Evolutionary conservation across 208 protist species (phyloP), one percentile per base, ranked within the genome.

Genomic region (Vickermania spadyakhi): DNA sequence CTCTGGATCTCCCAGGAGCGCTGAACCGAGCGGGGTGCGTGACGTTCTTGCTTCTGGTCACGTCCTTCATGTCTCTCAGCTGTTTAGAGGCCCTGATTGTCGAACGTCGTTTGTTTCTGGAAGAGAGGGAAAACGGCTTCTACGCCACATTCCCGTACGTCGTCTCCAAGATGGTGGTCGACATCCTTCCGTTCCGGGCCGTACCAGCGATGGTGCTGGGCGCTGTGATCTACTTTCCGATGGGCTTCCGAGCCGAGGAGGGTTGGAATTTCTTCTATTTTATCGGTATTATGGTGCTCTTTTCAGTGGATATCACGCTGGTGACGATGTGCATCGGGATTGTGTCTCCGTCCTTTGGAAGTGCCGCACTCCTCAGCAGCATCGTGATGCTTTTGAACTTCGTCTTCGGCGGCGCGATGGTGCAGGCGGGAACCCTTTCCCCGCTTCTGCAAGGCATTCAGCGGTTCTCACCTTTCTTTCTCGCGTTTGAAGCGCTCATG

Each of bases 361-460:
- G 81, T 0, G 89, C 88, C 0, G 89, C 85, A 7, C 75, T 96
- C 25, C 29, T 94, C n/a, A 92, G 85, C 60, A 91, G 84, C 53
- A 75, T 94, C 36, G 64, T 87, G 23, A 94, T 94, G 64, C 60
- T 90, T 45, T 95, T 83, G 84, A 92, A 91, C 70, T 95, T 96
- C 61, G 89, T 96, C 11, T 97, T 97, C 80, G 89, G 89, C 21
- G 89, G 89, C 0, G 75, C 89, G 11, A 67, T 97, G 55, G 88
- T 97, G 52, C 87, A 93, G 61, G 58, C 84, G 2, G 72, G 86
- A 52, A 92, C 85, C n/a, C 77, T 97, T 18, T 90, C 91, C 22
- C 14, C 22, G 7, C 56, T 55, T 11, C 72, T 96, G 14, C 56
- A 58, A 5, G 77, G 77, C 55, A 91, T 96, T 55, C 68, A 85